These are phyloP conservation scores for Trametes cingulata DNA, from an alignment of 768 basidiomycete genomes.

Conservation along the genomic window DNA sequence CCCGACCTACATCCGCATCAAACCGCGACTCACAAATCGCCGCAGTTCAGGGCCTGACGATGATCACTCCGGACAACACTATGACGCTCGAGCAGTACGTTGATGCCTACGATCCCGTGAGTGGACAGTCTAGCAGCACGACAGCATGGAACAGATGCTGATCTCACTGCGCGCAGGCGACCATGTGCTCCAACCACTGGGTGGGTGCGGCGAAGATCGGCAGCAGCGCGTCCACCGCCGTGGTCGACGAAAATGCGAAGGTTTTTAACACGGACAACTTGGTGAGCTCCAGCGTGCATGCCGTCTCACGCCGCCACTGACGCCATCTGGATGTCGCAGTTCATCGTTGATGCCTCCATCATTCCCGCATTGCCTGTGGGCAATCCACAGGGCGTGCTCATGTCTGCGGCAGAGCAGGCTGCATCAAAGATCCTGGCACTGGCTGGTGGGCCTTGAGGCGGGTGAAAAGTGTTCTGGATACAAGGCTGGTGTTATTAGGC, in stretches of 20 bases:
- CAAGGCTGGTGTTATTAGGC: neutral
- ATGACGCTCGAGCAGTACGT: conserved; percentile 56
- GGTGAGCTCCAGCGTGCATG: conserved; percentile 23
- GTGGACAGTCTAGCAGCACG: conserved; percentile 33
- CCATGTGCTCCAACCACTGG: conserved; percentile 66
- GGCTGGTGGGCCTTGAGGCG: conserved; percentile 47
- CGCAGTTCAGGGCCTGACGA: conserved; percentile 48
- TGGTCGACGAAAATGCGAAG: conserved; percentile 60
- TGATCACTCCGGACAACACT: conserved; percentile 63
- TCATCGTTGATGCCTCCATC: conserved; percentile 54
- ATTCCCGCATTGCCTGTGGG: conserved; percentile 57
- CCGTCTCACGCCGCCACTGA: conserved; percentile 30
- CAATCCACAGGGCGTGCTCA: conserved; percentile 57
- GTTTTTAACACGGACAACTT: conserved; percentile 48
- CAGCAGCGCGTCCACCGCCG: conserved; percentile 34
- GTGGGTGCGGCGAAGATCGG: conserved; percentile 56
- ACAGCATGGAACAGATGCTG: neutral
- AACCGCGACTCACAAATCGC: neutral
- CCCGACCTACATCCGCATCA: neutral
- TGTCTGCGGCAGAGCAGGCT: conserved; percentile 60
- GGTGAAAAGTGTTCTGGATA: conserved; percentile 2
- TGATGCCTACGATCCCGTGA: conserved; percentile 35
- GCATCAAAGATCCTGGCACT: conserved; percentile 57
- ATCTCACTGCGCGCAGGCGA: conserved; percentile 20
- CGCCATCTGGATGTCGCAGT: conserved; percentile 35